Base-by-base conservation (phyloP, 75 land plant genomes). In the Cryptomeria japonica region DNA sequence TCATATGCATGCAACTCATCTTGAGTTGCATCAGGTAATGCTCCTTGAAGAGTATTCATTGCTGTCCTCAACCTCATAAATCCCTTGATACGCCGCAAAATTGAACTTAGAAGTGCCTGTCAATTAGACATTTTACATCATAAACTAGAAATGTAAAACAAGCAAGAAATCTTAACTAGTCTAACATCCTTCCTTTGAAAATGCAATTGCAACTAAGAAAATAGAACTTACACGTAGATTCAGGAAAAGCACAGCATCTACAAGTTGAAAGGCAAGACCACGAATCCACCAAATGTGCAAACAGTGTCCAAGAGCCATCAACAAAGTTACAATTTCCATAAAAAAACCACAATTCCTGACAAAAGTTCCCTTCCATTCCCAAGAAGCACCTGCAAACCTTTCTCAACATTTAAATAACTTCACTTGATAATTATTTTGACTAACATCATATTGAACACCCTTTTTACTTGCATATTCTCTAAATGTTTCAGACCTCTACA, bases 241-340 rank as follows among this genome's bases (percentile, higher is more conserved):
- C 51, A 97, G 82, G 80, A 97, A 95, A 85, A 97, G 97, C 70
- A 97, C 85, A 14, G 91, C 97, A 96, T 97, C 98, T n/a, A 95
- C 94, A 75, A 97, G 92, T 91, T 96, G 96, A 89, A 97, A 97
- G 53, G 97, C 92, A 91, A 96, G 91, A 85, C 99, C 99, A 68
- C 92, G 94, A 80, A 97, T 94, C 95, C 99, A 95, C 98, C 96
- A 95, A 44, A 95, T 97, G 84, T 92, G 94, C 87, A 94, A 31
- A 80, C 97, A 97, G 91, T 97, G 99, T 80, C 94, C 96, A 37
- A 97, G 86, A 28, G 96, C 96, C 93, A 96, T 93, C 46, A 94
- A 84, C 92, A 96, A 92, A 78, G 95, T 95, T 87, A 95, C 87
- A 87, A 96, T 87, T 84, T 97, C 99, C 87, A 97, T 92, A 85